Base-by-base conservation (phyloP, 2,329 filamentous ascomycete species). In the Claviceps cyperi region DNA sequence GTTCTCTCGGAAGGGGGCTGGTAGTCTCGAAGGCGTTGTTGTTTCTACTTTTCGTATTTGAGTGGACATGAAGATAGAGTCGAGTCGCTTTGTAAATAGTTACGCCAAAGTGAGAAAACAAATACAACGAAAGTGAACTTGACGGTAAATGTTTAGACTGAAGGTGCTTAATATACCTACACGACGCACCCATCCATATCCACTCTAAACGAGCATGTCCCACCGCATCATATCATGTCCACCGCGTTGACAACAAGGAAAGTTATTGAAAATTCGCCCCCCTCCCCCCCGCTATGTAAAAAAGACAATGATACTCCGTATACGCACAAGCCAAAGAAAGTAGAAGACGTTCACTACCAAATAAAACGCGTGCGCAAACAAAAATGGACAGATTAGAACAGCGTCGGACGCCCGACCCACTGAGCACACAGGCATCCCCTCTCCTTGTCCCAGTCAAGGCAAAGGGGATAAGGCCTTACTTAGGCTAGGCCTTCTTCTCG, bases 261-360 rank as follows among this genome's bases (percentile, higher is more conserved):
- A 44, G 14, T 14, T 13, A 19, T 14, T 13, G 7, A 35, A 19
- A 19, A 44, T 50, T 43, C 43, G 43, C 49, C n/a, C 41, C 62
- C 59, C 60, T 60, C 62, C 49, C n/a, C 41, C 62, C 59, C 60
- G 60, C 62, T 63, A 65, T 64, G 59, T 32, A 32, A 32, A 59
- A 58, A 52, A 54, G 53, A 7, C 19, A 5, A 24, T 36, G 8
- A 9, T 47, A 37, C 36, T 35, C 21, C 14, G 14, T 14, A 21
- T 22, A 44, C 43, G n/a, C 22, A 9, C 9, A 17, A 15, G 15
- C n/a, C 24, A 15, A 28, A n/a, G n/a, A n/a, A 19, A 13, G 22
- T 13, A 45, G n/a, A 15, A 15, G 19, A 8, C 28, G 28, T 32
- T 4, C 4, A 11, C 28, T 13, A 2, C 24, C 24, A 44, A 36